A percentile compares a stretch with the other conserved stretches of the same genome.
Evolutionary conservation across 2,329 filamentous ascomycete genomes (phyloP).

Genomic region (Sporothrix pallida): DNA sequence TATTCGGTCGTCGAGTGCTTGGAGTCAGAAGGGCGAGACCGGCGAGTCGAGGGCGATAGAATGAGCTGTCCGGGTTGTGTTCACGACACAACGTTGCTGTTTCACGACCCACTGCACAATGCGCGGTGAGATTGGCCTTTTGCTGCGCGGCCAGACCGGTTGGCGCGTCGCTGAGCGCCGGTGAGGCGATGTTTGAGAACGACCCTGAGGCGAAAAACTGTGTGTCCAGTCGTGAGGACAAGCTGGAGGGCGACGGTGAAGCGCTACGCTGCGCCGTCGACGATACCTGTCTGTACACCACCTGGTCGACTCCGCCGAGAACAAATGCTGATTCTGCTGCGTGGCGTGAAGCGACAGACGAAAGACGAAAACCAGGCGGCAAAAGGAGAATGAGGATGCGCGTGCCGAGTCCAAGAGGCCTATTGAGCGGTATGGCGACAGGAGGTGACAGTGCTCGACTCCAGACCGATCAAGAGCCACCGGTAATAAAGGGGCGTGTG

Average conservation of each 20-base stretch:
- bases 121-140: slow-evolving; percentile 16
- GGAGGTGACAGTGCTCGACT: slow-evolving; percentile 10
- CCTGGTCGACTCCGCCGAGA: background rate
- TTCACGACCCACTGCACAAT: slow-evolving; percentile 14
- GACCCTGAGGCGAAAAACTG: background rate
- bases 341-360: background rate
- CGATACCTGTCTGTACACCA: background rate
- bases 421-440: background rate
- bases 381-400: background rate
- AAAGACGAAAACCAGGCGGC: background rate
- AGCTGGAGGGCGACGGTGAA: background rate
- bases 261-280: background rate
- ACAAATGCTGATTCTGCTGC: background rate
- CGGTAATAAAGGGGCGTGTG: slow-evolving; percentile 6
- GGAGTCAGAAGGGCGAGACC: background rate
- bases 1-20: background rate
- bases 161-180: background rate
- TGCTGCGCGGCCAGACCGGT: slow-evolving; percentile 22
- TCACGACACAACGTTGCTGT: slow-evolving; percentile 22
- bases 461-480: slow-evolving; percentile 19
- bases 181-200: background rate
- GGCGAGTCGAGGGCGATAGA: background rate
- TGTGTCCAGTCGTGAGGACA: background rate
- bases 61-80: background rate
- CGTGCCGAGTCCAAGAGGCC: background rate